Conservation (phyloP, 441 rosid genomes). For the Pelargonium fulgidum region DNA sequence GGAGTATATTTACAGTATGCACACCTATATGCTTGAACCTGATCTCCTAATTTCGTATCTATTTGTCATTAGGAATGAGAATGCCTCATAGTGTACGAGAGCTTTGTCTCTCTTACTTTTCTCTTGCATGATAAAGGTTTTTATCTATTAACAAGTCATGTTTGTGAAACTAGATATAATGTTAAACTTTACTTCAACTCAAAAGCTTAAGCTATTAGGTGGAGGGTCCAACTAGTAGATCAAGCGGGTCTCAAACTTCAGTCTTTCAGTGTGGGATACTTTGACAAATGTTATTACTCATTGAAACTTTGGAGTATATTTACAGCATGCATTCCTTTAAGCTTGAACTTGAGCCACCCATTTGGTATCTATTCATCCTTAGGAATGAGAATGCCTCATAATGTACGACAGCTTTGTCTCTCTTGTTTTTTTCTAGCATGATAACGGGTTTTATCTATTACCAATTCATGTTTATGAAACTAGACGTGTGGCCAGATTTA, state of each 20-base stretch:
- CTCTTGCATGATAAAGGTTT: not conserved
- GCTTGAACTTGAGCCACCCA: conserved; percentile 9
- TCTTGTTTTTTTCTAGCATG: not conserved
- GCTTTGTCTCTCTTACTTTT: conserved; percentile 3
- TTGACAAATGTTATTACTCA: too few relatives aligned
- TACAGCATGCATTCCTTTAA: not conserved
- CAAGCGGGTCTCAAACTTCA: too few relatives aligned
- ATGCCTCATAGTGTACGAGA: not conserved
- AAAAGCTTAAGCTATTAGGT: too few relatives aligned
- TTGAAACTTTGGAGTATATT: not conserved
- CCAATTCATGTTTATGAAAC: too few relatives aligned
- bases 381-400: not conserved
- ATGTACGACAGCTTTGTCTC: not conserved
- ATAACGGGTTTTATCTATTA: not conserved
- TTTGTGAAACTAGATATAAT: not conserved
- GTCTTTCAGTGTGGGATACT: too few relatives aligned
- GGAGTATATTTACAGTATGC: not conserved
- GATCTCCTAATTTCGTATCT: conserved; percentile 6
- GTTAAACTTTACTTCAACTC: too few relatives aligned
- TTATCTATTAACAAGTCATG: too few relatives aligned
- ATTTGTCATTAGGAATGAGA: conserved; percentile 7
- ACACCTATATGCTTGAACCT: conserved; percentile 3
- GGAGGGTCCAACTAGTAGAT: too few relatives aligned
- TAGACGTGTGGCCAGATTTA: not conserved
- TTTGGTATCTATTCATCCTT: conserved; percentile 9